Base-by-base conservation (phyloP, 2,329 filamentous ascomycete genomes). In the Fusarium hostae region DNA sequence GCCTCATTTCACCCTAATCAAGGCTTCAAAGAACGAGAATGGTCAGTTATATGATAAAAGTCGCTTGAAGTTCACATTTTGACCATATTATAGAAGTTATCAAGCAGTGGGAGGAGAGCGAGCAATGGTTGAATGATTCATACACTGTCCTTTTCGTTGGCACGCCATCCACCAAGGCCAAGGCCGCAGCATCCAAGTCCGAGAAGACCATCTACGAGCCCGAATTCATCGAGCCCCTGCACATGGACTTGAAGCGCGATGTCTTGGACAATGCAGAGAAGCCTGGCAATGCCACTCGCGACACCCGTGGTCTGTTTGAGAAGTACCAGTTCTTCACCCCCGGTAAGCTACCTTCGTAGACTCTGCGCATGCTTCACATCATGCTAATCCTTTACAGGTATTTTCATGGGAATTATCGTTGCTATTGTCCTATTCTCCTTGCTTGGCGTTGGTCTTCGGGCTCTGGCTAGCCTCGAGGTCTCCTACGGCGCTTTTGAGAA, bases 401-500 rank as follows among this genome's bases (percentile, higher is more conserved):
- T 98, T 71, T 98, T 98, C 82, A 97, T 97, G 92, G 92, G 89
- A 32, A 83, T 97, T 24, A 79, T 95, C 40, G 90, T 90, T 26
- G 84, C 88, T 6, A 80, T 96, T 22, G 80, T 97, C 41, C 86
- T 97, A 52, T 82, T 97, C 67, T 84, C 89, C 32, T 95, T 98
- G 73, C 84, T 97, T 9, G 91, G 91, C 73, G 91, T 95, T 62
- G 96, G 92, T 18, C 83, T 98, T 60, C 89, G 82, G 66, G 94
- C 93, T 18, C 86, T 98, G 16, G 85, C 88, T 10, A 95, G 94
- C 74, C 86, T 99, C 22, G 87, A 98, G 80, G 94, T 98, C 34
- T 93, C 94, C 2, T 98, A 98, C 81, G 94, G 93, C 70, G 94
- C 96, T 3, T 99, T 98, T 79, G 95, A 97, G 80, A 98, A 97